Percentiles rank a stretch among this genome's conserved stretches.
Conservation (phyloP, 1,284 basidiomycete species). For the Rhodotorula sp. region DNA sequence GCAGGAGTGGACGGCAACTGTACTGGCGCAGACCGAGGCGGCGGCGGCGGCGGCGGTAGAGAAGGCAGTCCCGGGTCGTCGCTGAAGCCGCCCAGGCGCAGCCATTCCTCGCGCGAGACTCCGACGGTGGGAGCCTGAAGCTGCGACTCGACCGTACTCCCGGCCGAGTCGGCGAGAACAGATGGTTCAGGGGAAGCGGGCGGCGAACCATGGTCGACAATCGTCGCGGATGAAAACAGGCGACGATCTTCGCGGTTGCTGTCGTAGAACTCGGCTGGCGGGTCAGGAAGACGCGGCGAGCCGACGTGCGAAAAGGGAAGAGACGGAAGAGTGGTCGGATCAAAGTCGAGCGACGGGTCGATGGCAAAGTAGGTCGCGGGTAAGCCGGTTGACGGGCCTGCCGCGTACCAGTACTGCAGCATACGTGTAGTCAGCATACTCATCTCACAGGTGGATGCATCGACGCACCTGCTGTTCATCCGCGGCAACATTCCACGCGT, state of each 20-base stretch:
- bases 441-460: too few relatives aligned
- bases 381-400: background rate
- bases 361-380: slow-evolving; percentile 1
- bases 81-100: slow-evolving; percentile 12
- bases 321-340: background rate
- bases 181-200: background rate
- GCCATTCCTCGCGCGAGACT: slow-evolving; percentile 26
- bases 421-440: too few relatives aligned
- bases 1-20: too few relatives aligned
- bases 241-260: background rate
- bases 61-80: background rate
- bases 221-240: slow-evolving; percentile 10
- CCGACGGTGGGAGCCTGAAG: background rate
- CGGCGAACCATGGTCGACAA: slow-evolving; percentile 24
- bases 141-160: too few relatives aligned
- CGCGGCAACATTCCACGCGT: background rate
- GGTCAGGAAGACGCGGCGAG: background rate
- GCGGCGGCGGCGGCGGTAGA: background rate
- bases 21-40: background rate
- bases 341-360: slow-evolving; percentile 8
- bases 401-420: slow-evolving; percentile 3
- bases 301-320: too few relatives aligned
- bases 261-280: background rate
- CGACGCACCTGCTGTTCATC: background rate
- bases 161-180: background rate